A percentile compares a stretch with the other conserved stretches of the same genome.
Evolutionary conservation across 2,329 filamentous ascomycete genomes (phyloP).

Genomic region (Penicillium palitans): DNA sequence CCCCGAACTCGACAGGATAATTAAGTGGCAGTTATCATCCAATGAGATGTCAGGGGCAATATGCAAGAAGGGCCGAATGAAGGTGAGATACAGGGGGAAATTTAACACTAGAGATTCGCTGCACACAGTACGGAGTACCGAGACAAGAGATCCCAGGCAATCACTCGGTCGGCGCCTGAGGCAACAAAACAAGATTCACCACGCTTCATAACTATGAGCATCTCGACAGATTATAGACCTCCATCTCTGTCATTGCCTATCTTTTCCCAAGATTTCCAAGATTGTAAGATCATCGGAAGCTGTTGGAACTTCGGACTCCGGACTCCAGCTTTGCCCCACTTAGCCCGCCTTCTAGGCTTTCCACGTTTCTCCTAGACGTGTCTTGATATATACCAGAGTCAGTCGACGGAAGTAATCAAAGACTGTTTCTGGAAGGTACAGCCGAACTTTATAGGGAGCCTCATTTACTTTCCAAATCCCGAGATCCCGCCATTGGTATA

Average conservation of each 20-base stretch:
- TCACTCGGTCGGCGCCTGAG: neutral
- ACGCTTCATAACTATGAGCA: neutral
- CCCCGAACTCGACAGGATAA: neutral
- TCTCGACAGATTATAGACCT: neutral
- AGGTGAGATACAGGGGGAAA: neutral
- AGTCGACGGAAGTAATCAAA: neutral
- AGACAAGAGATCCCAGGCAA: neutral
- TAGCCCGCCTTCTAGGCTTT: neutral
- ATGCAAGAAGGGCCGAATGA: too few relatives aligned
- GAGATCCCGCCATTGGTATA: constrained; percentile 17
- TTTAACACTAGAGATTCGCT: neutral
- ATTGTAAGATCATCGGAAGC: neutral
- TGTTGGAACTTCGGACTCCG: neutral
- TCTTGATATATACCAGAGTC: neutral
- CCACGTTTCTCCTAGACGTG: neutral
- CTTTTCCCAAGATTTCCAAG: neutral
- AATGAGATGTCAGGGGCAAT: neutral
- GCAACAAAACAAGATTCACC: neutral
- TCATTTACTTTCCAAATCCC: constrained; percentile 15
- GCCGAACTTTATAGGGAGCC: constrained; percentile 7
- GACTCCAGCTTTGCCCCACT: neutral
- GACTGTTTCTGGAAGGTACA: constrained; percentile 19
- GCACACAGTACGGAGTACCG: neutral
- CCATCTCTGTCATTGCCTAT: neutral
- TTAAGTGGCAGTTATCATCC: neutral